Base-by-base conservation (phyloP, 305 asterid species). In the Withania somnifera region DNA sequence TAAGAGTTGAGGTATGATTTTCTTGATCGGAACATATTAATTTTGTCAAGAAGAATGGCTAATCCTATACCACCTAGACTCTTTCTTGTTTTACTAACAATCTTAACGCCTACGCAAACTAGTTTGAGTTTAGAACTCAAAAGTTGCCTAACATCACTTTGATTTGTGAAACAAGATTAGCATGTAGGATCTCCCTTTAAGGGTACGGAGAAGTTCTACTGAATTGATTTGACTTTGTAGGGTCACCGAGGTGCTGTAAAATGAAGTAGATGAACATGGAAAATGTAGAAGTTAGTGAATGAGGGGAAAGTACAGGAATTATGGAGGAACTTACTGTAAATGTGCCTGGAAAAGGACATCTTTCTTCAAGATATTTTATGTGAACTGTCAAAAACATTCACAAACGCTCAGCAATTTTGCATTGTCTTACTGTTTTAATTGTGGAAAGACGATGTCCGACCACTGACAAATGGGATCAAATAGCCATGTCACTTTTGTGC, bases 1-100 rank as follows among this genome's bases (percentile, higher is more conserved):
- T 95, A 82, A 91, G 99, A 90, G 89, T 93, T 15, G 96, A 93
- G 91, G 99, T 95, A 58, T 81, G 93, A 80, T 81, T 85, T 84
- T 51, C 77, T 24, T 42, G 9, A 11, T 24, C 26, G 20, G 3
- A 61, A 30, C 42, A n/a, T 63, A 42, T 47, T 67, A 42, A 28
- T 63, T 63, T 63, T 28, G 4, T 60, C 82, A 79, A 38, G 76
- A n/a, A 60, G 40, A 24, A 32, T 45, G 17, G 28, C 11, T 61
- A 32, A 79, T 24, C 15, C 58, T 45, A 5, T 10, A 47, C 42
- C 26, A 73, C 61, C 17, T 73, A 47, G 45, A 47, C 24, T 47
- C 24, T 73, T 38, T 73, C 60, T 73, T 73, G 60, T 24, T 73
- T 9, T 8, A 47, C 17, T 47, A 61, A 73, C 36, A 53, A 75